Percentiles rank a stretch among this genome's conserved stretches.
These are phyloP conservation scores for Ascochyta lentis DNA, from an alignment of 2,329 filamentous ascomycete species.

Conservation along the genomic window DNA sequence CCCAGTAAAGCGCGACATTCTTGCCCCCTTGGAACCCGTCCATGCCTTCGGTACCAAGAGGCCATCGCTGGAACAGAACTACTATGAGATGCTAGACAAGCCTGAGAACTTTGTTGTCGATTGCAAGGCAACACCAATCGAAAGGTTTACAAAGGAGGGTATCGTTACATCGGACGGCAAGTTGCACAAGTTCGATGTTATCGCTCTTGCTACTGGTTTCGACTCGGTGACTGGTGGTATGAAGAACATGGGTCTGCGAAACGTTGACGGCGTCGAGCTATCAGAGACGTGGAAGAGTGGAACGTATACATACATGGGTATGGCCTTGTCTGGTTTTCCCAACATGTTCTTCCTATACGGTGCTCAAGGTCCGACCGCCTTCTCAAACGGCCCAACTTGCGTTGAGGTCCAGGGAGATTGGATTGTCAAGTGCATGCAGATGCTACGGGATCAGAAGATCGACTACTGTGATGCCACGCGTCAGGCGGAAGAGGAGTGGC, in stretches of 20 bases:
- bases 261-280: slow-evolving; percentile 48
- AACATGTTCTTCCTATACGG: slow-evolving; percentile 48
- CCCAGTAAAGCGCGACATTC: slow-evolving; percentile 53
- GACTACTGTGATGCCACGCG: slow-evolving; percentile 51
- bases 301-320: slow-evolving; percentile 52
- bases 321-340: slow-evolving; percentile 50
- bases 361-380: slow-evolving; percentile 55
- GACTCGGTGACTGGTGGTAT: slow-evolving; percentile 54
- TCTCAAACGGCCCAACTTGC: slow-evolving; percentile 55
- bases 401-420: slow-evolving; percentile 55
- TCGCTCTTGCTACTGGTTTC: slow-evolving; percentile 56
- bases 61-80: slow-evolving; percentile 56
- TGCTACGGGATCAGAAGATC: slow-evolving; percentile 47
- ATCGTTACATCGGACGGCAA: slow-evolving; percentile 51
- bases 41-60: slow-evolving; percentile 57
- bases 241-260: slow-evolving; percentile 49
- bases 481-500: slow-evolving; percentile 54
- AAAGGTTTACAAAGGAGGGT: slow-evolving; percentile 48
- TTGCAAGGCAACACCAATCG: slow-evolving; percentile 52
- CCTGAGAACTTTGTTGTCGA: slow-evolving; percentile 54
- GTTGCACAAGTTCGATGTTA: slow-evolving; percentile 52
- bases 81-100: slow-evolving; percentile 54
- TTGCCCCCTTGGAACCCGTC: slow-evolving; percentile 54
- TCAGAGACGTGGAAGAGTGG: slow-evolving; percentile 52
- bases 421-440: slow-evolving; percentile 53